Evolutionary conservation across 2,329 filamentous ascomycete genomes (phyloP).

Genomic region (Scolecobasidium constrictum): DNA sequence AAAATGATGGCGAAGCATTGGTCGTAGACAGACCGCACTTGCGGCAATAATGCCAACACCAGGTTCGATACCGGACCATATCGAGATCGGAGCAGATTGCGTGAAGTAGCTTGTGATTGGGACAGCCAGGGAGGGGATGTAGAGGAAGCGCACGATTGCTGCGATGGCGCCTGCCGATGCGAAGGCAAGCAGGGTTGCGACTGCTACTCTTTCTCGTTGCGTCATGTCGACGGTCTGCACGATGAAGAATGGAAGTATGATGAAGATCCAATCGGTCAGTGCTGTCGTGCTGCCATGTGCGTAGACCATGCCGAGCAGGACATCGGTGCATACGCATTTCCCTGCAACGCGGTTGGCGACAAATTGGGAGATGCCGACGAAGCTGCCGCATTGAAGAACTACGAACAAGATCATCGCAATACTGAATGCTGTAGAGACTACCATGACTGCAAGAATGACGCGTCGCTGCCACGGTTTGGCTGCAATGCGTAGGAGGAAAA

Average conservation of each 20-base stretch:
- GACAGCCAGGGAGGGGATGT: no score
- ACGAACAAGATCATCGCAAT: slow-evolving; percentile 19
- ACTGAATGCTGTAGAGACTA: slow-evolving; percentile 21
- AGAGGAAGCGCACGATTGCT: slow-evolving; percentile 3
- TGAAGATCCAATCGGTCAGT: slow-evolving; percentile 23
- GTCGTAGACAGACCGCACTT: slow-evolving; percentile 4
- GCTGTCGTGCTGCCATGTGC: slow-evolving; percentile 22
- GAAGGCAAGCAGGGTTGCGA: slow-evolving; percentile 27
- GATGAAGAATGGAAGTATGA: slow-evolving; percentile 29
- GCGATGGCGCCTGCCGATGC: slow-evolving; percentile 12
- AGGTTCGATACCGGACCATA: slow-evolving; percentile 6
- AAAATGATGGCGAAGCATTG: no score
- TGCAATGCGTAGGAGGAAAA: slow-evolving; percentile 34
- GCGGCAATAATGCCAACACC: slow-evolving; percentile 6
- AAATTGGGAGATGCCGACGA: not conserved
- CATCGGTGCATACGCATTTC: slow-evolving; percentile 12
- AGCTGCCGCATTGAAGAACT: slow-evolving; percentile 21
- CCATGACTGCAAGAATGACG: slow-evolving; percentile 17
- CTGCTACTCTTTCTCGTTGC: slow-evolving; percentile 26
- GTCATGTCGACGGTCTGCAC: slow-evolving; percentile 31
- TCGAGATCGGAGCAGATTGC: slow-evolving; percentile 1
- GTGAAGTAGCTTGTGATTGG: not conserved
- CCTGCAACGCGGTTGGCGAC: slow-evolving; percentile 2
- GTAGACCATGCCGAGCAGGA: slow-evolving; percentile 9
- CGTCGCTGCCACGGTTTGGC: slow-evolving; percentile 25